These are phyloP conservation scores for Candida caryicola DNA, from an alignment of 805 yeast genomes.

Conservation along the genomic window DNA sequence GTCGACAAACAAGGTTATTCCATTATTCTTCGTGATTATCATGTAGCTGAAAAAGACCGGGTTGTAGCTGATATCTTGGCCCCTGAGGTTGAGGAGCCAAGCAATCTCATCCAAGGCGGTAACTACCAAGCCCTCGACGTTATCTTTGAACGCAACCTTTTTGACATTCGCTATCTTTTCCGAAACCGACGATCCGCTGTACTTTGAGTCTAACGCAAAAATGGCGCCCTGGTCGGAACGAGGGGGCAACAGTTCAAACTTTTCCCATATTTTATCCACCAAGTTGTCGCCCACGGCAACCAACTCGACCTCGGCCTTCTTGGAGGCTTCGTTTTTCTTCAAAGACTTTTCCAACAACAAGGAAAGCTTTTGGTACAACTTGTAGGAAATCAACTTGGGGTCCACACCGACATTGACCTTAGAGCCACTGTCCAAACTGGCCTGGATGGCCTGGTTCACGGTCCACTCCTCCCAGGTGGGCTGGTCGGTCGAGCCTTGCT, in stretches of 20 bases:
- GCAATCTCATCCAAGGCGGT: conserved; percentile 53
- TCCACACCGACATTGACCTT: conserved; percentile 44
- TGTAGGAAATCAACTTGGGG: conserved; percentile 46
- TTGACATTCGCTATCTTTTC: conserved; percentile 54
- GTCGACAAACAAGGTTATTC: conserved; percentile 43
- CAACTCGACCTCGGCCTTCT: conserved; percentile 38
- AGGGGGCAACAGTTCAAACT: conserved; percentile 61
- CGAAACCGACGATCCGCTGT: conserved; percentile 61
- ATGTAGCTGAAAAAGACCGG: conserved; percentile 50
- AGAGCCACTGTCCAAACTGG: conserved; percentile 46
- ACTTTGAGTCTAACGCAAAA: conserved; percentile 48
- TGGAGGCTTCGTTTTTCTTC: conserved; percentile 12
- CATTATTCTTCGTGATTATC: conserved; percentile 27
- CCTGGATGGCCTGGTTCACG: conserved; percentile 47
- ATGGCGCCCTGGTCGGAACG: conserved; percentile 49
- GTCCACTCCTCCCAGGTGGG: conserved; percentile 62
- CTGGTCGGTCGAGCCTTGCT: conserved; percentile 48
- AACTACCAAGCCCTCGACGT: conserved; percentile 38
- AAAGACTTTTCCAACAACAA: conserved; percentile 27
- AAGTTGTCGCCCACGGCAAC: conserved; percentile 57
- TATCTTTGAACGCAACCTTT: conserved; percentile 11
- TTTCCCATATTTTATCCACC: conserved; percentile 71
- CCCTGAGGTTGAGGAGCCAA: conserved; percentile 52
- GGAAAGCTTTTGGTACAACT: conserved; percentile 30
- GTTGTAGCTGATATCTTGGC: conserved; percentile 53